These are phyloP conservation scores for Solanum hybrid DNA, from an alignment of 305 asterid species.

Conservation along the genomic window DNA sequence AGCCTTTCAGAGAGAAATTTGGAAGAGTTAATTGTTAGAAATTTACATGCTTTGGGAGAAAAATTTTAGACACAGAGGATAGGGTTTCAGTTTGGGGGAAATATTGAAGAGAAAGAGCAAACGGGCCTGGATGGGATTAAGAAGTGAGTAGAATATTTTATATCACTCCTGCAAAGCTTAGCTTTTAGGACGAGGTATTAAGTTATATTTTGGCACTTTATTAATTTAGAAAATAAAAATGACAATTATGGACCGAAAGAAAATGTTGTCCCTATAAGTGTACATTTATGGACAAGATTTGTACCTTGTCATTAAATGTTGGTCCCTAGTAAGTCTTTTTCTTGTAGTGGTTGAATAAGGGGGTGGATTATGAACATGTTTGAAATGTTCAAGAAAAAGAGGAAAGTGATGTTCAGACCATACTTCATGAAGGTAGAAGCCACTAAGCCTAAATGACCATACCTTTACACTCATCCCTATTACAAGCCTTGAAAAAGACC, in stretches of 20 bases:
- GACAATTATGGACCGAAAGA: not conserved
- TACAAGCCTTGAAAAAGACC: no score
- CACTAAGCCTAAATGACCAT: no score
- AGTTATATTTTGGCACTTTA: not conserved
- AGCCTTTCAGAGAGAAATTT: not conserved
- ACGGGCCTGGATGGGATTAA: not conserved
- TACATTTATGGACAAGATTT: not conserved
- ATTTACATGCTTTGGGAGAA: not conserved
- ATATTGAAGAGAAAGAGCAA: not conserved
- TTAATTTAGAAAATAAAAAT: not conserved
- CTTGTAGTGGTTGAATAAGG: no score
- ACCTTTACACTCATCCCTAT: no score
- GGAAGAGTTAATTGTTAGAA: not conserved
- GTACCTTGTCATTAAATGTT: not conserved
- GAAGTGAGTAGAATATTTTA: not conserved
- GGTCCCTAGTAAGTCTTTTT: no score
- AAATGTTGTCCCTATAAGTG: not conserved
- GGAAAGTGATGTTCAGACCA: no score
- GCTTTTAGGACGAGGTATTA: not conserved
- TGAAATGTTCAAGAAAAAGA: no score
- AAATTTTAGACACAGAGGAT: not conserved
- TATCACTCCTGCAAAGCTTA: not conserved
- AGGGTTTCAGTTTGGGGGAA: not conserved
- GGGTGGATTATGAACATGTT: no score
- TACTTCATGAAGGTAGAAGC: no score